Conservation (phyloP, 2,329 filamentous ascomycete genomes). For the Aspergillus tubingensis region DNA sequence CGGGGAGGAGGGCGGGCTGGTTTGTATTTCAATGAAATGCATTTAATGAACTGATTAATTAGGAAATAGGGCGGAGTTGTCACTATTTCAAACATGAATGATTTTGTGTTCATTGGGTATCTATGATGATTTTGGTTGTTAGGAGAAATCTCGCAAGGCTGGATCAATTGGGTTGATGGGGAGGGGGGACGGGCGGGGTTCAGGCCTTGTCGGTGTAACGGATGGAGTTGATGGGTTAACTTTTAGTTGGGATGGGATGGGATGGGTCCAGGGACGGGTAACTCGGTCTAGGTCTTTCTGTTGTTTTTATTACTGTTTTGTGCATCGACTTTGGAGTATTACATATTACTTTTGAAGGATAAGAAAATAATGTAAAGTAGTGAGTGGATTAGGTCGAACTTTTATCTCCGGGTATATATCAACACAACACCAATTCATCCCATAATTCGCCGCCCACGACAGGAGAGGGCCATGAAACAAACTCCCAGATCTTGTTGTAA, state of each 20-base stretch:
- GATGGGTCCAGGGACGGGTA: background rate
- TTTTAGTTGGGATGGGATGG: too few relatives aligned
- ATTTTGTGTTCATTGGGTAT: background rate
- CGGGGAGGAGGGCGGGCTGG: background rate
- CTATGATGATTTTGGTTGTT: background rate
- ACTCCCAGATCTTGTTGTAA: background rate
- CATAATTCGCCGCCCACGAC: slow-evolving; percentile 8
- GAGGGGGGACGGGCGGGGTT: background rate
- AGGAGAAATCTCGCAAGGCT: background rate
- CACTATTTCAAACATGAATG: too few relatives aligned
- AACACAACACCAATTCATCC: slow-evolving; percentile 1
- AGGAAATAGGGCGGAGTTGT: too few relatives aligned
- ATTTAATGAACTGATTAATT: too few relatives aligned
- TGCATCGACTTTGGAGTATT: background rate
- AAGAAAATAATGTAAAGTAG: background rate
- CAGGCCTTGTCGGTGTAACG: background rate
- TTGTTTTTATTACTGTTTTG: background rate
- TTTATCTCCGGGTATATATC: slow-evolving; percentile 12
- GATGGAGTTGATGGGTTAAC: background rate
- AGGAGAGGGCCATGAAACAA: slow-evolving; percentile 2
- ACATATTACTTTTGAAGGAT: too few relatives aligned
- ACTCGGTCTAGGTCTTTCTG: background rate
- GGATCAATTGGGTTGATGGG: too few relatives aligned
- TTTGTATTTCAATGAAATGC: background rate
- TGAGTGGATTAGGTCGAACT: slow-evolving; percentile 9